Conservation (phyloP, 1,284 basidiomycete genomes). For the Mycena sp. region DNA sequence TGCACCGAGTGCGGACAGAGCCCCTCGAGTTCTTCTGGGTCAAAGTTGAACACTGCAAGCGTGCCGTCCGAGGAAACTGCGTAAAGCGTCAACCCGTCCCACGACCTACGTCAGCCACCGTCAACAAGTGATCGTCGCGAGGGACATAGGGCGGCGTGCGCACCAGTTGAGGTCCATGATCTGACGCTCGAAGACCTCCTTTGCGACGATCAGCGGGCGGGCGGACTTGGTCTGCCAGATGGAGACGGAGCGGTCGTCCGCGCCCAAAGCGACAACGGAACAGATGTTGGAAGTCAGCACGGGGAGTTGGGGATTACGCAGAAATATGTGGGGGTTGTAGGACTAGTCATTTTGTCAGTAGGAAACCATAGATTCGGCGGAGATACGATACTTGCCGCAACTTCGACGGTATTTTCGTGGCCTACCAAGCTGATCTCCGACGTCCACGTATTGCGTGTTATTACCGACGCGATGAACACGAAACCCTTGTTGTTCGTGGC, state of each 20-base stretch:
- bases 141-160: constrained; percentile 9
- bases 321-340: constrained; percentile 94
- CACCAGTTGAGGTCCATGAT: constrained; percentile 97
- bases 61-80: constrained; percentile 97
- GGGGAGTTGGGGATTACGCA: constrained; percentile 75
- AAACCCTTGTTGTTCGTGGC: constrained; percentile 96
- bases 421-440: constrained; percentile 94
- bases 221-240: constrained; percentile 94
- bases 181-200: constrained; percentile 94
- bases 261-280: constrained; percentile 90
- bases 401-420: constrained; percentile 98
- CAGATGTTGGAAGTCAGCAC: constrained; percentile 83
- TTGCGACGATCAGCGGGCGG: constrained; percentile 90
- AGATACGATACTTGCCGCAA: constrained; percentile 71
- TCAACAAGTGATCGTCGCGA: constrained; percentile 27
- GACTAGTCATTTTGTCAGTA: constrained; percentile 56
- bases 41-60: constrained; percentile 89
- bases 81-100: constrained; percentile 92
- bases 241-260: constrained; percentile 89
- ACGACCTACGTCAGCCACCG: constrained; percentile 69
- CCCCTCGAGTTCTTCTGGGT: constrained; percentile 84
- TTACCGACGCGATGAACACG: constrained; percentile 97
- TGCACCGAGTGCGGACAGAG: constrained; percentile 83
- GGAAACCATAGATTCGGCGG: constrained; percentile 1
- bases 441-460: constrained; percentile 88